Conservation (phyloP, 108 stramenopile species). For the Cyclostephanos invisitatus region DNA sequence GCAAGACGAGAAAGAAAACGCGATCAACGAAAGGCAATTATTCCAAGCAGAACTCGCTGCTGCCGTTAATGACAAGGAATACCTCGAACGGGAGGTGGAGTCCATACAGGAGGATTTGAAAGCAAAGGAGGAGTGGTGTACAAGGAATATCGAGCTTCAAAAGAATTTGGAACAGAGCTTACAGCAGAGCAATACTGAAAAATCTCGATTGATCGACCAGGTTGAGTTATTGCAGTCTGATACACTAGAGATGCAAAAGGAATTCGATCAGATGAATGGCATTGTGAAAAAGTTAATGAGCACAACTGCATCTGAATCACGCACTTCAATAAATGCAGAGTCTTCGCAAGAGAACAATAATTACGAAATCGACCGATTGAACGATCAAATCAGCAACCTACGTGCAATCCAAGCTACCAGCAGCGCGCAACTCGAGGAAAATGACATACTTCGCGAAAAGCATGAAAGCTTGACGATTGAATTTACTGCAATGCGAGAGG, state of each 20-base stretch:
- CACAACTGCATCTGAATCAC: not conserved
- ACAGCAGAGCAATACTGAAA: constrained; percentile 4
- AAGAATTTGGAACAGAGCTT: constrained; percentile 11
- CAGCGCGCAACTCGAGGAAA: constrained; percentile 1
- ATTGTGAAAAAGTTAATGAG: constrained; percentile 10
- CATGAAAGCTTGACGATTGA: constrained; percentile 15
- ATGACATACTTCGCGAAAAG: constrained; percentile 16
- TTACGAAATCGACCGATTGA: constrained; percentile 16
- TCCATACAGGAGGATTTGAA: constrained; percentile 22
- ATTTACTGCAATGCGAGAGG: constrained; percentile 1
- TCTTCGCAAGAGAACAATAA: constrained; percentile 10
- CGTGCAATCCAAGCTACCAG: constrained; percentile 10
- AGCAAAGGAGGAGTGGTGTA: constrained; percentile 11
- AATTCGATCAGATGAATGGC: constrained; percentile 25
- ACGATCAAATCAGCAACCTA: constrained; percentile 14
- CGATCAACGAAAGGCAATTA: constrained; percentile 24
- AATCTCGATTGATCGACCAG: not conserved
- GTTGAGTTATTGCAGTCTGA: constrained; percentile 14
- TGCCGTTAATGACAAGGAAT: constrained; percentile 18
- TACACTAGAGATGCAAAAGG: constrained; percentile 20
- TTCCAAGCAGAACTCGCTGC: constrained; percentile 36
- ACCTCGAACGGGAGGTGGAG: constrained; percentile 18
- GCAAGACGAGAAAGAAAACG: constrained; percentile 22
- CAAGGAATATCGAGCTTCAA: constrained; percentile 1
- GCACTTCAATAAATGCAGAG: not conserved